Base-by-base conservation (phyloP, 768 basidiomycete species). In the Cytidiella melzeri region DNA sequence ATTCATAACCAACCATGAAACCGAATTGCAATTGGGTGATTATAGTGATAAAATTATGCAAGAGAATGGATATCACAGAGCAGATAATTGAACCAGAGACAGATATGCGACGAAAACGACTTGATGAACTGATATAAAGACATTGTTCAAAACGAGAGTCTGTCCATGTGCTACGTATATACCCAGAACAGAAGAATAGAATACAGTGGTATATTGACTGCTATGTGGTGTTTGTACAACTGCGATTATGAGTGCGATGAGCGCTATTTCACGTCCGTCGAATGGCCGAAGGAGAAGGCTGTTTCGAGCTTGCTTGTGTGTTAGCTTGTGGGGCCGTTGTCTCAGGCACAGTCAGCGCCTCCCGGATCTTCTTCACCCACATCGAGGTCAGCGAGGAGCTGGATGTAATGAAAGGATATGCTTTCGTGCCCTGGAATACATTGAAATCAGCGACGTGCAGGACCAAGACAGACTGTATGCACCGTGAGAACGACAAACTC, bases 401-500 rank as follows among this genome's bases (percentile, higher is more conserved):
- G 25, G 57, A 59, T 1, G 62, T 59, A 36, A 58, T 42, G 51
- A 56, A 68, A 19, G 54, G 53, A 50, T 64, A 59, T 11, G 67
- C 71, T 57, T 74, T 80, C 5, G 73, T 67, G 19, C 73, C 65
- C 80, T 81, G 51, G 15, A 25, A 37, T 13, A 47, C 27, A 27
- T 20, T 19, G 38, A 30, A 51, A 38, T 7, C 7, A 15, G 30
- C 7, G 9, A 34, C 30, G 15, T 34, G 30, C 30, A 7, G 30
- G 28, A 34, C 44, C n/a, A n/a, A n/a, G 40, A 47, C 25, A 28
- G 20, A 28, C 19, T 34, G 30, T 34, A 34, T 34, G 30, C 52
- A 84, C 83, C 37, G 81, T 80, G 55, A 81, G 63, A 28, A 84
- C 71, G 13, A 77, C 73, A 59, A 84, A 82, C 59, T 80, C 79